Evolutionary conservation across 148 eudicot genomes (phyloP), one percentile per base, ranked within the genome.

Genomic region (Gaultheria prostrata): DNA sequence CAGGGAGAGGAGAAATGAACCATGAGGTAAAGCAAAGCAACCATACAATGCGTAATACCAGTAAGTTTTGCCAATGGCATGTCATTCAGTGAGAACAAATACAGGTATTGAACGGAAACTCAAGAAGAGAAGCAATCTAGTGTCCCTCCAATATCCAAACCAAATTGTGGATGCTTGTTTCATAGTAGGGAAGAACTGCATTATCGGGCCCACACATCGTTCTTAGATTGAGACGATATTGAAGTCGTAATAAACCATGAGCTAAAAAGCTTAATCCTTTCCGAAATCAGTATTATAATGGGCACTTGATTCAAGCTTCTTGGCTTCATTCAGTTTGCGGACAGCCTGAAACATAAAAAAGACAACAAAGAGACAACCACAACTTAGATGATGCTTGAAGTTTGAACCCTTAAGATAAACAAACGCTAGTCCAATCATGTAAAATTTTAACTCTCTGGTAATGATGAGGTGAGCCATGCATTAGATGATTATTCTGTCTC

Each of bases 271-370:
- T 53, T 85, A 96, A 12, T 96, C 99, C 88, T 96, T 96, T 21
- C 99, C 98, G 75, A 96, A 96, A 89, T 96, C 99, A 77, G 98
- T 79, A 75, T 82, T 93, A 84, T 96, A 96, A 73, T 91, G 93
- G 43, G 99, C 89, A 83, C 89, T 96, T 30, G 98, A 94, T 82
- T 94, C 99, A 4, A 97, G 92, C 85, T 94, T 97, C 95, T 94
- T 97, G 10, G 99, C 98, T 86, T 94, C 98, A 49, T 89, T 92
- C 81, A 94, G 83, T 87, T 94, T 97, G 80, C 99, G 88, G 1
- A 94, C 99, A 78, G 99, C 99, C 98, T 96, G 89, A 59, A 82
- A 65, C 76, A 28, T 33, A 78, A 50, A 43, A 78, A 83, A 20
- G 17, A 50, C 53, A 80, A 20, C n/a, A 76, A 76, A 48, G 32